A percentile compares a stretch with the other conserved stretches of the same genome.
Evolutionary conservation across 1,284 basidiomycete genomes (phyloP).

Genomic region (Malassezia obtusa): DNA sequence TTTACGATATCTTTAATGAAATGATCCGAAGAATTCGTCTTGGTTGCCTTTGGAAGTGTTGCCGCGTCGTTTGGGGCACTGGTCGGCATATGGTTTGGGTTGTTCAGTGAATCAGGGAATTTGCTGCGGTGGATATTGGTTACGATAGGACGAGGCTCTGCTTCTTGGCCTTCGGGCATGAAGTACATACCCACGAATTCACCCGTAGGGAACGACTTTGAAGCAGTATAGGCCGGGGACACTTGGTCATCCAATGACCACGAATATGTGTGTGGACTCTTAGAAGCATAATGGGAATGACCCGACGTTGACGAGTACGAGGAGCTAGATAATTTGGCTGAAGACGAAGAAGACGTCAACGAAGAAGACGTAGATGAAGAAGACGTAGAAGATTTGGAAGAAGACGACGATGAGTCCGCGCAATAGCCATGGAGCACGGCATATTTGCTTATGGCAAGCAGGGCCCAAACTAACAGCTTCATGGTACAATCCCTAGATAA

Average conservation of each 20-base stretch:
- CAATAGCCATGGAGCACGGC: too few species aligned
- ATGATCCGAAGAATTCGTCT: background rate
- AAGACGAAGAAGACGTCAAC: too few species aligned
- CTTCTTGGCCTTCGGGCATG: conserved; percentile 20
- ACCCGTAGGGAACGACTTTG: conserved; percentile 39
- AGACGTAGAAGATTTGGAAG: too few species aligned
- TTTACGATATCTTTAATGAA: background rate
- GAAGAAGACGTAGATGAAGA: too few species aligned
- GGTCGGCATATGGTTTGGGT: conserved; percentile 57
- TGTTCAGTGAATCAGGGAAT: conserved; percentile 53
- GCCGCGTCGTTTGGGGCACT: too few species aligned
- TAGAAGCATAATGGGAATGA: too few species aligned
- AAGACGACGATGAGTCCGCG: too few species aligned
- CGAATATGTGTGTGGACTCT: background rate
- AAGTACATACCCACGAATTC: conserved; percentile 31
- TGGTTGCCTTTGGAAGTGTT: background rate
- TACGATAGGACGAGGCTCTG: conserved; percentile 26
- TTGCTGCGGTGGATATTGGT: conserved; percentile 27
- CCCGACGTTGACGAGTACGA: too few species aligned
- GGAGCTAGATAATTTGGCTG: too few species aligned
- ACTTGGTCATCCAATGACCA: background rate
- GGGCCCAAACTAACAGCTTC: too few species aligned
- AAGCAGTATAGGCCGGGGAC: conserved; percentile 28
- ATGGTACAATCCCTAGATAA: too few species aligned
- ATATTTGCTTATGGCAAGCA: too few species aligned